Percentiles rank a stretch among this genome's conserved stretches.
Conservation (phyloP, 2,329 filamentous ascomycete species). For the Thermoascus crustaceus region DNA sequence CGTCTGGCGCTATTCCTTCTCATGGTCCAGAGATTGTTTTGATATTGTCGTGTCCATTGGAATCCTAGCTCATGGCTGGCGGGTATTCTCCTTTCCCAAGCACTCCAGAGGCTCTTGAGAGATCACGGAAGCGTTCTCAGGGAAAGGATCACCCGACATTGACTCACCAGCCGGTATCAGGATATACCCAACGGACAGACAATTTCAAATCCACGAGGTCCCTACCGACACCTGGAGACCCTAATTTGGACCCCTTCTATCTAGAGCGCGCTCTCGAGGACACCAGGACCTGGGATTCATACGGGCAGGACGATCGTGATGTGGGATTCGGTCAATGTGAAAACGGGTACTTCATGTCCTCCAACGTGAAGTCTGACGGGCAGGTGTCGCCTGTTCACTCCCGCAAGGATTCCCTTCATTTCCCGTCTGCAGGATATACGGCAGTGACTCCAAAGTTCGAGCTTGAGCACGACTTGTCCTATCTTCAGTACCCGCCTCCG, state of each 20-base stretch:
- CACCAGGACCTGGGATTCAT: conserved; percentile 18
- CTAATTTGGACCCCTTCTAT: conserved; percentile 32
- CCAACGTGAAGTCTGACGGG: conserved; percentile 14
- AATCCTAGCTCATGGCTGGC: conserved; percentile 30
- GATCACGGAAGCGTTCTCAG: conserved; percentile 25
- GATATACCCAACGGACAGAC: conserved; percentile 4
- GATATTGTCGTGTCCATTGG: conserved; percentile 1
- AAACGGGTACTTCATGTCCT: conserved; percentile 25
- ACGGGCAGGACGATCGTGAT: conserved; percentile 22
- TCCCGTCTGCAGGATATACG: conserved; percentile 1
- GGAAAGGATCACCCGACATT: conserved; percentile 21
- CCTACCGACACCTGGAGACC: conserved; percentile 18
- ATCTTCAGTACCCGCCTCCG: conserved; percentile 1
- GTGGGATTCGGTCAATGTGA: conserved; percentile 22
- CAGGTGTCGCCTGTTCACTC: not conserved
- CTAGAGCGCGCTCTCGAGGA: conserved; percentile 27
- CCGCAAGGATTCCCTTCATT: not conserved
- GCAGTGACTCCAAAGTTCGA: too few species aligned
- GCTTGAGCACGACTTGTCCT: not conserved
- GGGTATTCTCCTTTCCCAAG: conserved; percentile 24
- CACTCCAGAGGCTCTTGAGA: conserved; percentile 25
- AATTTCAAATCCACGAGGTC: conserved; percentile 5
- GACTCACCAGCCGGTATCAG: conserved; percentile 4
- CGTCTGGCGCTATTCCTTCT: not conserved
- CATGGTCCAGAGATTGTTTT: not conserved